Conservation (phyloP, 192 early-diverging fungal species). For the Rhizophagus clarus region DNA sequence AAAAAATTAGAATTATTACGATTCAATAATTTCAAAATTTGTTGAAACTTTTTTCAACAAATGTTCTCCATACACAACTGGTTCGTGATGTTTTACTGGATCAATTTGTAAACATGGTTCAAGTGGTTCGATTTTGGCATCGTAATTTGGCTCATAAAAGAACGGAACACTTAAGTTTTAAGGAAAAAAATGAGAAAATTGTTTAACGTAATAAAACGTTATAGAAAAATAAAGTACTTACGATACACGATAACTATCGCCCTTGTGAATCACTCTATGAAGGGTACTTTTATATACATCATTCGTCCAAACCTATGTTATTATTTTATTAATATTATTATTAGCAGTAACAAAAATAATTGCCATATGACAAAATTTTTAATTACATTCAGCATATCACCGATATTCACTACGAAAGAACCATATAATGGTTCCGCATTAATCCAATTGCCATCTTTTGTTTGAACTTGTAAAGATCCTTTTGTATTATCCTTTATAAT, state of each 20-base stretch:
- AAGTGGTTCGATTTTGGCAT: conserved; percentile 49
- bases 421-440: conserved; percentile 51
- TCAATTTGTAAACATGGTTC: conserved; percentile 32
- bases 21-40: not conserved
- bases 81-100: conserved; percentile 23
- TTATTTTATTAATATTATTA: not conserved
- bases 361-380: too few relatives aligned
- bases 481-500: conserved; percentile 43
- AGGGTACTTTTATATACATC: conserved; percentile 48
- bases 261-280: conserved; percentile 56
- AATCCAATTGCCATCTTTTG: conserved; percentile 51
- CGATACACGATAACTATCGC: conserved; percentile 42
- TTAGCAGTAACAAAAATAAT: not conserved
- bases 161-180: conserved; percentile 41
- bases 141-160: conserved; percentile 57
- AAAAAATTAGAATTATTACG: not conserved
- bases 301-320: conserved; percentile 53
- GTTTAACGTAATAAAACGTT: not conserved
- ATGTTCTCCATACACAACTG: conserved; percentile 54
- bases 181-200: not conserved
- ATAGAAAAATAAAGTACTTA: conserved; percentile 15
- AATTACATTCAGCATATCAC: conserved; percentile 52
- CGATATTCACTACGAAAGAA: conserved; percentile 58
- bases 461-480: conserved; percentile 52
- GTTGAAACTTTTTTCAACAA: conserved; percentile 43